Evolutionary conservation across 441 rosid species (phyloP), one percentile per base, ranked within the genome.

Genomic region (Euphorbia celastroides): DNA sequence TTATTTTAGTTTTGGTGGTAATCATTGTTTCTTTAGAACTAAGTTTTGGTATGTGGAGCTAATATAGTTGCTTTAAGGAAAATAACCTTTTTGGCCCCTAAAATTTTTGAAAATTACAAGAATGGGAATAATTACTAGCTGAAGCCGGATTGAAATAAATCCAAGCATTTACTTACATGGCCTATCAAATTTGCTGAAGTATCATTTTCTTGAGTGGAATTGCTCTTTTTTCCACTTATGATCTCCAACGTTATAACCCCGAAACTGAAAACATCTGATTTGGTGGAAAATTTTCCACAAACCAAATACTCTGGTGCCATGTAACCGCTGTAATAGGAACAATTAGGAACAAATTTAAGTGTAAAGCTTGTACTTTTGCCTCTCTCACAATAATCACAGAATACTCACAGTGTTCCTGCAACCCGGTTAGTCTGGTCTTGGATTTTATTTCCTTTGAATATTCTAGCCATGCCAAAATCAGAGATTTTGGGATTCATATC

Each of bases 401-500:
- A 51, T 36, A 58, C 86, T 75, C 66, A 80, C 84, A 13, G 73
- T n/a, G 82, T 80, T 27, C 84, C 84, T 0, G 78, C 85, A 3
- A 87, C 74, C 57, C 70, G 71, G 5, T 60, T 64, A 13, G 86
- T 76, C 8, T 64, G 78, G 22, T 55, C 75, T 66, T 52, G 57
- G 9, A 52, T 72, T 50, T 72, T 65, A 31, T 75, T 75, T 3
- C 64, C 80, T 1, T 70, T 55, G 34, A 75, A 79, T 27, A 79
- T 80, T 32, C 84, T 77, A 22, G 87, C 88, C 57, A 75, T 74
- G 11, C 86, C 88, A 55, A 87, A 87, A 55, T 87, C 86, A 10
- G 86, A 78, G 5, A 83, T 87, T 71, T 82, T 87, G 0, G 88
- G 72, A 31, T 75, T 74, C 68, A 85, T 72, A 5, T 85, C 80